phyloP scores from a whole-genome alignment of 352 stramenopile species.

The Phytophthora idaei region DNA sequence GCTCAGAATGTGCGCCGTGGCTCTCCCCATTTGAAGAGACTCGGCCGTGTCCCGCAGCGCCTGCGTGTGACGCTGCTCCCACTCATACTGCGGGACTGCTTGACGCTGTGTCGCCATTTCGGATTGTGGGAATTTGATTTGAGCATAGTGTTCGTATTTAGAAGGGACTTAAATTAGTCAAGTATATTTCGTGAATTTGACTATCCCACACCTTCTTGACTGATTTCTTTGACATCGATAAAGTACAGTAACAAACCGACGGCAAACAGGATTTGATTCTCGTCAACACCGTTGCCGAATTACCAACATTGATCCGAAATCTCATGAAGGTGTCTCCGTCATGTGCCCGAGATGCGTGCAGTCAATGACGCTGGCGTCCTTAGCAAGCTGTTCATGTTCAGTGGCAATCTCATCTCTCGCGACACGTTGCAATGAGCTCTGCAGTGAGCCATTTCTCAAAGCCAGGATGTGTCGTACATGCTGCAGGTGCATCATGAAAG shows the following conservation, averaged over 20 bases:
- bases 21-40: constrained; percentile 52
- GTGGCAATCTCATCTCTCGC: not conserved
- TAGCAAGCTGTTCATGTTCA: constrained; percentile 8
- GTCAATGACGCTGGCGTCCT: constrained; percentile 28
- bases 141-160: not conserved
- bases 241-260: too few relatives aligned
- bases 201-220: not conserved
- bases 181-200: not conserved
- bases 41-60: constrained; percentile 59
- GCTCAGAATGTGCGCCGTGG: constrained; percentile 65
- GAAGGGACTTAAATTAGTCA: not conserved
- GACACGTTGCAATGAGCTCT: not conserved
- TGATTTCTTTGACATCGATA: too few relatives aligned
- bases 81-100: constrained; percentile 10
- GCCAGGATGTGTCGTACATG: constrained; percentile 38
- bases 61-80: constrained; percentile 51
- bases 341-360: constrained; percentile 2
- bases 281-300: too few relatives aligned
- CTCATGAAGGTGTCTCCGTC: not conserved
- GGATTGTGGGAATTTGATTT: not conserved
- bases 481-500: constrained; percentile 48
- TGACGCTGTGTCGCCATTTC: constrained; percentile 1
- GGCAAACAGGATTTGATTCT: too few relatives aligned
- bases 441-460: constrained; percentile 33
- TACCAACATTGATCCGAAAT: too few relatives aligned